Conservation (phyloP, 257 asterid genomes). For the Henckelia pumila region DNA sequence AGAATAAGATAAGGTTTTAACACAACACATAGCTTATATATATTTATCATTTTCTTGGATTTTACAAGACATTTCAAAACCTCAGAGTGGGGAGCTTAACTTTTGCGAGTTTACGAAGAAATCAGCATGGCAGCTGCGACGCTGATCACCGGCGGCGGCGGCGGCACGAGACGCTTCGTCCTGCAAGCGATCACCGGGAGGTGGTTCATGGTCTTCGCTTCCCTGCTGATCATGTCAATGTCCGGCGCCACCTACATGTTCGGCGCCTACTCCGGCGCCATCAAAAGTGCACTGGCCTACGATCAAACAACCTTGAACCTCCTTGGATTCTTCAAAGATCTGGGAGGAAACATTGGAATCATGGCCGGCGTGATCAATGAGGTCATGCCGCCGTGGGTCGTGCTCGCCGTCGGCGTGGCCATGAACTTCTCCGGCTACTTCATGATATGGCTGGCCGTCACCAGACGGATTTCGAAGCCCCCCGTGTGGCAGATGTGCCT, state of each 20-base stretch:
- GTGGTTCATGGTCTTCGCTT: conserved; percentile 66
- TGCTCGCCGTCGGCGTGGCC: conserved; percentile 41
- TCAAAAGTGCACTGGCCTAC: conserved; percentile 53
- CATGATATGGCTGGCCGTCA: conserved; percentile 67
- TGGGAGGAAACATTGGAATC: conserved; percentile 58
- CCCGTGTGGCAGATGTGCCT: conserved; percentile 62
- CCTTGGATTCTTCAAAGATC: conserved; percentile 57
- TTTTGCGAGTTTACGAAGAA: background rate
- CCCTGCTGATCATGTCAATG: conserved; percentile 51
- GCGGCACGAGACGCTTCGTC: conserved; percentile 19
- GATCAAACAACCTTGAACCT: conserved; percentile 60
- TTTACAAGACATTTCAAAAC: too few species aligned
- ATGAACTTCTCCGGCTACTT: conserved; percentile 64
- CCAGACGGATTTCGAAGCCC: conserved; percentile 37
- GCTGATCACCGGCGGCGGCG: too few species aligned
- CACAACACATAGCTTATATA: too few species aligned
- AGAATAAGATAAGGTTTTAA: too few species aligned
- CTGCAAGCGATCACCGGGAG: conserved; percentile 39
- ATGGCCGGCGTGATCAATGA: conserved; percentile 54
- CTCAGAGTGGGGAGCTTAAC: background rate
- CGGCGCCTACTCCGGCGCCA: conserved; percentile 51
- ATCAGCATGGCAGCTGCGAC: background rate
- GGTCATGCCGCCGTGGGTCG: conserved; percentile 64
- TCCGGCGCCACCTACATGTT: conserved; percentile 69
- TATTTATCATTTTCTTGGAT: background rate